These are phyloP conservation scores for Penstemon davidsonii DNA, from an alignment of 257 asterid species.

Conservation along the genomic window DNA sequence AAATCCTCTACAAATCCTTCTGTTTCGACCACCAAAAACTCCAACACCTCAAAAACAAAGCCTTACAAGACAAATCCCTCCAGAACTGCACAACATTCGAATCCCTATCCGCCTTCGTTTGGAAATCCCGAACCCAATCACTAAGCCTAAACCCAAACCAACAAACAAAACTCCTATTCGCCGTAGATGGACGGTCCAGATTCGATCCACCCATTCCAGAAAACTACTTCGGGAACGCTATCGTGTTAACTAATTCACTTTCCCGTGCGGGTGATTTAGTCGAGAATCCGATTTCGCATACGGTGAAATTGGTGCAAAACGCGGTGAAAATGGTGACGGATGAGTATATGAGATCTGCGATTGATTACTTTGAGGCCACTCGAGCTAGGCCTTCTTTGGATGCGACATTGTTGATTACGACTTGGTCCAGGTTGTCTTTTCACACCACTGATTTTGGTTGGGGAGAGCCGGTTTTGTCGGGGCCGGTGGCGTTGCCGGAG, in stretches of 20 bases:
- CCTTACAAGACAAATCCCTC: constrained; percentile 49
- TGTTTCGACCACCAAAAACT: constrained; percentile 72
- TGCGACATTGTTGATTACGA: constrained; percentile 72
- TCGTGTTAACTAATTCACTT: constrained; percentile 68
- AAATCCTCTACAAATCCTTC: constrained; percentile 68
- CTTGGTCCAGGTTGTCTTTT: constrained; percentile 82
- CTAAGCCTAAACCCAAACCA: constrained; percentile 67
- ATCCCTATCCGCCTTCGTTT: constrained; percentile 77
- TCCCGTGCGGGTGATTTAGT: constrained; percentile 59
- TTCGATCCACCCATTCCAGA: constrained; percentile 73
- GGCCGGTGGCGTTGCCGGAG: constrained; percentile 80
- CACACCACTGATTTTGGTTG: constrained; percentile 87
- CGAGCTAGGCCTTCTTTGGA: constrained; percentile 76
- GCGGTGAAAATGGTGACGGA: constrained; percentile 71
- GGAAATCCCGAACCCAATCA: constrained; percentile 73
- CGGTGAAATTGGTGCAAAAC: constrained; percentile 62
- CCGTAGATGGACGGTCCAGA: constrained; percentile 76
- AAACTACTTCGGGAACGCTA: constrained; percentile 79
- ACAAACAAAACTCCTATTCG: constrained; percentile 75
- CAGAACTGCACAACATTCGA: constrained; percentile 77
- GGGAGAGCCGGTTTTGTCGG: constrained; percentile 76
- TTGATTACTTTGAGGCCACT: constrained; percentile 77
- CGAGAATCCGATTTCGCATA: constrained; percentile 51
- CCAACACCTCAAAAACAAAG: constrained; percentile 45
- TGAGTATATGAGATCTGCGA: constrained; percentile 74